phyloP scores from a whole-genome alignment of 2,329 filamentous ascomycete species.

The Teratosphaeriaceae sp. region DNA sequence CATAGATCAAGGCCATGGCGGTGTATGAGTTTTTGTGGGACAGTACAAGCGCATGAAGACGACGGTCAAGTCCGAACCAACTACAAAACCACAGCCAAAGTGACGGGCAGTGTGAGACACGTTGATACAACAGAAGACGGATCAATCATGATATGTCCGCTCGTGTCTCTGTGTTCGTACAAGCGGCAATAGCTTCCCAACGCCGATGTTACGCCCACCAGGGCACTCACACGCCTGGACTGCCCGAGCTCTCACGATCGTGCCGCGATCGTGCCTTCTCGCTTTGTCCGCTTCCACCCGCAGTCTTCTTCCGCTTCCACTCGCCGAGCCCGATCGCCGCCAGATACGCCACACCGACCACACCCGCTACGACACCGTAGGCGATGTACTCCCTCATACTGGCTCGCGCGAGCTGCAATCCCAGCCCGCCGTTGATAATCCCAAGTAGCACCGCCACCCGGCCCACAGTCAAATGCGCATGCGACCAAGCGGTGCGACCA shows the following conservation, averaged over 20 bases:
- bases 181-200: too few relatives aligned
- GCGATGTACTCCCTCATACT: slow-evolving; percentile 30
- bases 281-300: neutral
- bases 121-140: too few relatives aligned
- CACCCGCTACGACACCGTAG: slow-evolving; percentile 44
- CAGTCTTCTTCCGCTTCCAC: slow-evolving; percentile 12
- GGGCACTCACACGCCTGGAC: neutral
- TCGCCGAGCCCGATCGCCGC: slow-evolving; percentile 25
- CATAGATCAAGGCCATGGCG: too few relatives aligned
- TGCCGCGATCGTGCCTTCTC: neutral
- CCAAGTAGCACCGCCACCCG: slow-evolving; percentile 41
- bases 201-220: neutral
- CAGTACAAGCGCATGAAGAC: too few relatives aligned
- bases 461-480: slow-evolving; percentile 27
- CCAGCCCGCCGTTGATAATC: slow-evolving; percentile 52
- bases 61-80: too few relatives aligned
- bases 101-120: too few relatives aligned
- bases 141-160: too few relatives aligned
- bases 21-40: too few relatives aligned
- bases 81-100: too few relatives aligned
- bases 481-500: slow-evolving; percentile 40
- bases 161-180: too few relatives aligned
- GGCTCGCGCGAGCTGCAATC: slow-evolving; percentile 42
- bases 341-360: slow-evolving; percentile 41
- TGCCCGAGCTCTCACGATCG: neutral